Conservation (phyloP, 345 rosid species). For the Brassica cretica region DNA sequence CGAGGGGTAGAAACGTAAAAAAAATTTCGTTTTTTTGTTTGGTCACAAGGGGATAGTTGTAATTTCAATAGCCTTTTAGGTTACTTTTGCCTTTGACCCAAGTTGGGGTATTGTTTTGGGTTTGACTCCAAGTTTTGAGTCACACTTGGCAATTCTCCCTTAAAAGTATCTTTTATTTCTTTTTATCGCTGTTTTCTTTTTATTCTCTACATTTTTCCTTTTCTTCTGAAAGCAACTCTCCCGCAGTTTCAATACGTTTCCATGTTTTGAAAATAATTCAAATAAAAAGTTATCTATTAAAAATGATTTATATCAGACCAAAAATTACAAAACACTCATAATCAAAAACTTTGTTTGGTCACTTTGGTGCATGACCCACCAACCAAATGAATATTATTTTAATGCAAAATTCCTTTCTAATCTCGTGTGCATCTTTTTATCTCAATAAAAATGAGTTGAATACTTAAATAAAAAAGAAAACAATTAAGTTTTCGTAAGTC, state of each 20-base stretch:
- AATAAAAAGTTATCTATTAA: not conserved
- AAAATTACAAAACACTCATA: constrained; percentile 34
- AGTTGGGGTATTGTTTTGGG: too few relatives aligned
- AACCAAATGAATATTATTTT: constrained; percentile 9
- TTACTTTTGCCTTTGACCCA: too few relatives aligned
- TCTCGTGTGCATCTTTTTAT: constrained; percentile 7
- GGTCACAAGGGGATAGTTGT: too few relatives aligned
- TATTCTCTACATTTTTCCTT: constrained; percentile 13
- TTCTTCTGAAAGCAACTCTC: constrained; percentile 19
- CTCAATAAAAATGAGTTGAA: not conserved
- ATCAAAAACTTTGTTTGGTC: constrained; percentile 19
- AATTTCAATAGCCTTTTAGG: too few relatives aligned
- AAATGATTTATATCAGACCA: not conserved
- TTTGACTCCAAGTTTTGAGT: too few relatives aligned
- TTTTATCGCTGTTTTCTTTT: constrained; percentile 15
- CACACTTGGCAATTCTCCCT: too few relatives aligned
- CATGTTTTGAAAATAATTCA: not conserved
- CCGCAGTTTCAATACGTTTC: constrained; percentile 1
- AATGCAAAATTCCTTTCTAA: not conserved
- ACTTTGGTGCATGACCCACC: constrained; percentile 35
- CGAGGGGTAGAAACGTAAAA: too few relatives aligned
- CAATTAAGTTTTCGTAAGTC: constrained; percentile 5
- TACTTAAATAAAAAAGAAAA: not conserved
- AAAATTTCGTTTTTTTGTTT: too few relatives aligned
- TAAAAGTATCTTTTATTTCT: not conserved